Base-by-base conservation (phyloP, 306 rosid species). In the Vicia faba region DNA sequence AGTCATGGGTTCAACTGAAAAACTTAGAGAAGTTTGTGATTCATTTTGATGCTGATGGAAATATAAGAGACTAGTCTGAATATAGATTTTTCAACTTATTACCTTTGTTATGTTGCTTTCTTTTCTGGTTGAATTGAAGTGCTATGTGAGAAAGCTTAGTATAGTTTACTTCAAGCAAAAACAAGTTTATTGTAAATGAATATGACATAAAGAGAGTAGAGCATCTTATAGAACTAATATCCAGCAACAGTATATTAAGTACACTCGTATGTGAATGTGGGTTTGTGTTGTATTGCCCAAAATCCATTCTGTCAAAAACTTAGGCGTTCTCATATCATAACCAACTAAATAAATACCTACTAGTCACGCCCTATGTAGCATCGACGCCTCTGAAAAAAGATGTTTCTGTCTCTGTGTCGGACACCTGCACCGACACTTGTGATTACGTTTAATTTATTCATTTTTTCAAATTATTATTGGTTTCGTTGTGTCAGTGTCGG, bases 121-220 rank as follows among this genome's bases (percentile, higher is more conserved):
- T 28, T 35, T 59, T 69, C 66, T 69, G 70, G 51, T 61, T 35
- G 46, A 76, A 51, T n/a, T n/a, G n/a, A n/a, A n/a, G 54, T 76
- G 26, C 41, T 41, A 35, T 14, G 4, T 4, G 12, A 25, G 53
- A 55, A 44, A 64, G 55, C 41, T 59, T 59, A 49, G 14, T 33
- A 11, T 59, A 60, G 33, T 53, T 77, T 43, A 35, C 45, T 67
- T 57, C 18, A 44, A 35, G 60, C 13, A 25, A 50, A 71, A n/a
- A 6, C 29, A 26, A 41, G 33, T 46, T 58, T 23, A 36, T 45
- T 59, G 38, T 7, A 58, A 49, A 29, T 8, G 28, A 65, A 39
- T 56, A 28, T 20, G 45, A 40, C 49, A 43, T 41, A 15, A 74
- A 57, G 62, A 46, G 68, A 20, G 26, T 66, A 8, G 57, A 50